Conservation (phyloP, 2,329 filamentous ascomycete species). For the Pyrenophora tritici-repentis region DNA sequence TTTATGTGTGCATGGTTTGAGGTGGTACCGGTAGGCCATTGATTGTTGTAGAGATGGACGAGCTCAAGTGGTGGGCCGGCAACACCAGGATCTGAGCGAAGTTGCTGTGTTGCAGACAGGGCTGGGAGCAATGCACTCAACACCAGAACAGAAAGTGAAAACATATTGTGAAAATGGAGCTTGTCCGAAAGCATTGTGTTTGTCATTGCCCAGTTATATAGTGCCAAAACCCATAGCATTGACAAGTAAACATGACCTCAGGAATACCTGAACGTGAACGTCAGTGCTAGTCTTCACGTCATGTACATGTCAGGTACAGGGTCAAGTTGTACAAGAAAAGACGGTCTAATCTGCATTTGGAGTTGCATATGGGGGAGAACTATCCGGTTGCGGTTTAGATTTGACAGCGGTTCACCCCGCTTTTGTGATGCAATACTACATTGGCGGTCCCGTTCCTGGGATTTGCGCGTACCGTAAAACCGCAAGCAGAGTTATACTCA, state of each 20-base stretch:
- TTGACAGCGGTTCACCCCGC: slow-evolving; percentile 5
- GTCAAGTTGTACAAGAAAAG: slow-evolving; percentile 2
- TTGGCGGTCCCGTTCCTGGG: background rate
- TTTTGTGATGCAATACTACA: slow-evolving; percentile 9
- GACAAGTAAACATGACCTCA: slow-evolving; percentile 17
- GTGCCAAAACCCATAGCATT: background rate
- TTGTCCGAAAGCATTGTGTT: background rate
- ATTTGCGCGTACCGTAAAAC: too few relatives aligned
- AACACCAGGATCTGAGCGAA: slow-evolving; percentile 43
- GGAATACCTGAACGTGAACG: background rate
- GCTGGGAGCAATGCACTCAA: slow-evolving; percentile 18
- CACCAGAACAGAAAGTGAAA: slow-evolving; percentile 9
- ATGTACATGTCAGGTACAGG: slow-evolving; percentile 27
- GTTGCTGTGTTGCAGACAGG: slow-evolving; percentile 21
- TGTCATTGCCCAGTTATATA: slow-evolving; percentile 7
- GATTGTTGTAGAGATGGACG: slow-evolving; percentile 57
- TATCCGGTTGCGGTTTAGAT: slow-evolving; percentile 6
- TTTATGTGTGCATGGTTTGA: background rate
- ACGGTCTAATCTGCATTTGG: slow-evolving; percentile 5
- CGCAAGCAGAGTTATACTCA: too few relatives aligned
- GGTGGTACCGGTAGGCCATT: slow-evolving; percentile 52
- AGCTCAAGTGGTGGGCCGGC: slow-evolving; percentile 54
- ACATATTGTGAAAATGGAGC: background rate
- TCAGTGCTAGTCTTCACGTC: slow-evolving; percentile 28
- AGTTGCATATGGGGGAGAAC: slow-evolving; percentile 1